A percentile compares a stretch with the other conserved stretches of the same genome.
Conservation (phyloP, 768 basidiomycete genomes). For the Agaricus blazei region DNA sequence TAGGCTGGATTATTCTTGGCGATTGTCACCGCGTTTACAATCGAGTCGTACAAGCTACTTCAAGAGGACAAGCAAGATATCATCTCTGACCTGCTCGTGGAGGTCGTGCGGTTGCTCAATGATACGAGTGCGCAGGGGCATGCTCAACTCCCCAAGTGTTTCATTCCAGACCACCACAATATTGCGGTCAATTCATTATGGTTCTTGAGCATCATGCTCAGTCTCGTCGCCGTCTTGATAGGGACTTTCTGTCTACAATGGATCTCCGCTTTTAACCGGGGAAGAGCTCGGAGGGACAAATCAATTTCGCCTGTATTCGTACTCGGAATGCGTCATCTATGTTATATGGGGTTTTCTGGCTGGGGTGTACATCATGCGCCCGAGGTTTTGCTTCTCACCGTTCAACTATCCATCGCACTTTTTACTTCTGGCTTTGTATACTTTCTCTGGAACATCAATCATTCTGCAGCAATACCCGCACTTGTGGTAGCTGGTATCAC, state of each 20-base stretch:
- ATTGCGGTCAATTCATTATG: slow-evolving; percentile 6
- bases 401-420: slow-evolving; percentile 5
- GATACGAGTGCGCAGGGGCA: neutral
- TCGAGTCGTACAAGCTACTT: slow-evolving; percentile 7
- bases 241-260: slow-evolving; percentile 9
- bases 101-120: slow-evolving; percentile 1
- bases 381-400: neutral
- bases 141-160: neutral
- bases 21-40: slow-evolving; percentile 4
- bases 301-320: neutral
- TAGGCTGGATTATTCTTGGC: slow-evolving; percentile 6
- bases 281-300: neutral
- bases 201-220: slow-evolving; percentile 7
- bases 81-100: slow-evolving; percentile 5
- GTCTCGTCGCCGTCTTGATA: slow-evolving; percentile 2
- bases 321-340: slow-evolving; percentile 4
- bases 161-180: neutral
- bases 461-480: neutral
- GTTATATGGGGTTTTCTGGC: neutral
- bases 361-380: neutral
- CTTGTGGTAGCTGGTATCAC: slow-evolving; percentile 2
- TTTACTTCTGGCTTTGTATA: slow-evolving; percentile 5
- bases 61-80: neutral
- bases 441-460: slow-evolving; percentile 1
- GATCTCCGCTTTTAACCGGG: neutral